Conservation (phyloP, 805 yeast genomes). For the Kuraishia hungarica region DNA sequence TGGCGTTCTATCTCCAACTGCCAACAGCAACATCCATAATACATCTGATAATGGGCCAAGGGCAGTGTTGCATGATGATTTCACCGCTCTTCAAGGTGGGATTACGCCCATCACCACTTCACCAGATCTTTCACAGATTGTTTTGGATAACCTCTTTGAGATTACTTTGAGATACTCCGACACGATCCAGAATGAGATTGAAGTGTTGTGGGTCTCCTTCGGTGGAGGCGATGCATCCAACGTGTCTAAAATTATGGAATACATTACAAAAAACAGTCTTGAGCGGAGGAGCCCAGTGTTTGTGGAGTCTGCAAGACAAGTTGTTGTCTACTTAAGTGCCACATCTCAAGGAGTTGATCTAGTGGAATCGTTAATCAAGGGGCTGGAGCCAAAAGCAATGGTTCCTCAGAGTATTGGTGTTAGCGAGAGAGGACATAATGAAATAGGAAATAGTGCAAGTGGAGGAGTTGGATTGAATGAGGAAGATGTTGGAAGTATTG, state of each 20-base stretch:
- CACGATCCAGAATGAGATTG: constrained; percentile 76
- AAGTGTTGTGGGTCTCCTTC: constrained; percentile 92
- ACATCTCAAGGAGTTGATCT: constrained; percentile 38
- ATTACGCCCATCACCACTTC: no score
- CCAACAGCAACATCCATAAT: no score
- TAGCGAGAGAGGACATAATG: constrained; percentile 8
- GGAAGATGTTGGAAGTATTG: no score
- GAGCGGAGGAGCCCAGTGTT: constrained; percentile 63
- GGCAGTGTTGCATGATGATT: no score
- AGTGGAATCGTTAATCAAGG: constrained; percentile 56
- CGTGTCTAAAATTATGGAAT: constrained; percentile 71
- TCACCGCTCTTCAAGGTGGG: no score
- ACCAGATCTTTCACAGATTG: constrained; percentile 58
- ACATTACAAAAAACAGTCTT: constrained; percentile 57
- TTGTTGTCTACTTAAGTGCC: constrained; percentile 67
- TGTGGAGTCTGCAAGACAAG: constrained; percentile 73
- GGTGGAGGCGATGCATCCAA: constrained; percentile 61
- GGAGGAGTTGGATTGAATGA: no score
- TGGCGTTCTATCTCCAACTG: no score
- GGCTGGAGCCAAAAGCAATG: constrained; percentile 80
- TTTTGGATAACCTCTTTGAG: constrained; percentile 71
- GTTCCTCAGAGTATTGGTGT: constrained; percentile 39
- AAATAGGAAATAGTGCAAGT: no score
- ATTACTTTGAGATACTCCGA: constrained; percentile 75
- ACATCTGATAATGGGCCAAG: no score